Percentiles rank a stretch among this genome's conserved stretches.
These are phyloP conservation scores for Chaetoceros muelleri DNA, from an alignment of 108 stramenopile genomes.

Conservation along the genomic window DNA sequence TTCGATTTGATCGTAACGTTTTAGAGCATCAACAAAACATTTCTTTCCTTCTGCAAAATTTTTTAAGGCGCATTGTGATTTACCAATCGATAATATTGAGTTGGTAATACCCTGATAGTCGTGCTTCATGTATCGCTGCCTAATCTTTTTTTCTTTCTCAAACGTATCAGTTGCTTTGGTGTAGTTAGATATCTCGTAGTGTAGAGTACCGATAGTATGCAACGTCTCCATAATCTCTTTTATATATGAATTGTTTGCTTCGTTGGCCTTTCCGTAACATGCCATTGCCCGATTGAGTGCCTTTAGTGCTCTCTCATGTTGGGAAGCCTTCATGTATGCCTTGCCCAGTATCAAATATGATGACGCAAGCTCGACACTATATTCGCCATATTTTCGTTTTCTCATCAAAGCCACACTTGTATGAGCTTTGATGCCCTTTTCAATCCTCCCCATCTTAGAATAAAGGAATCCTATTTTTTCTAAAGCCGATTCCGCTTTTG, in stretches of 20 bases:
- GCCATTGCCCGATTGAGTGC: not conserved
- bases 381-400: not conserved
- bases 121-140: not conserved
- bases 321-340: not conserved
- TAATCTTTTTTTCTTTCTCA: not conserved
- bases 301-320: not conserved
- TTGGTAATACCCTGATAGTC: not conserved
- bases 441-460: conserved; percentile 30
- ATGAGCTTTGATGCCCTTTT: conserved; percentile 44
- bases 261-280: not conserved
- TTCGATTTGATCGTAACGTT: not conserved
- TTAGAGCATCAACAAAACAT: not conserved
- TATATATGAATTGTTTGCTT: not conserved
- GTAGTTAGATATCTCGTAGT: not conserved
- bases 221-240: not conserved
- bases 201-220: not conserved
- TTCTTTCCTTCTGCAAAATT: not conserved
- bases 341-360: not conserved
- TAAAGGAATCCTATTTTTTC: conserved; percentile 42
- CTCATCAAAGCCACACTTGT: conserved; percentile 20
- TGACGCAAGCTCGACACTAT: not conserved
- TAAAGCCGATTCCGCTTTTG: conserved; percentile 24
- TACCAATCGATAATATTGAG: not conserved
- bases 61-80: not conserved
- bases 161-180: not conserved